These are phyloP conservation scores for Yamadazyma olivae DNA, from an alignment of 805 yeast species.

Conservation along the genomic window DNA sequence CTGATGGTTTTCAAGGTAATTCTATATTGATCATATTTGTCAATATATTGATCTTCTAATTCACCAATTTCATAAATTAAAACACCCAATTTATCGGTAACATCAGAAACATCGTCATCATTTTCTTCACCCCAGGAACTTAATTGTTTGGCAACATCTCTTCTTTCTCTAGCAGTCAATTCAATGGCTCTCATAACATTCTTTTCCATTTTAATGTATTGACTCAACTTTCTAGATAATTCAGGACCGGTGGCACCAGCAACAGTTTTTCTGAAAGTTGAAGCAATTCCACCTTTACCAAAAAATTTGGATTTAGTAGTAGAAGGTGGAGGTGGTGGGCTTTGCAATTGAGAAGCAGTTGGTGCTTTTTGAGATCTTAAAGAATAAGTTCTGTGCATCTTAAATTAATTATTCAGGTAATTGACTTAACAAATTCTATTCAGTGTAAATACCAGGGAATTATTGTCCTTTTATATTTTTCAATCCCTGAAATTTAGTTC, in stretches of 20 bases:
- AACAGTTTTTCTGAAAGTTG: conserved; percentile 62
- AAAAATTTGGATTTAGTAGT: conserved; percentile 87
- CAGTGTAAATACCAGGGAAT: too few relatives aligned
- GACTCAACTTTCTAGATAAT: conserved; percentile 68
- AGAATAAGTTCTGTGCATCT: conserved; percentile 98
- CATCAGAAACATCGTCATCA: conserved; percentile 82
- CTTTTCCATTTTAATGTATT: conserved; percentile 76
- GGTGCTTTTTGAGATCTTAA: conserved; percentile 95
- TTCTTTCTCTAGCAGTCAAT: conserved; percentile 71
- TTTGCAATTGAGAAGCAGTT: conserved; percentile 90
- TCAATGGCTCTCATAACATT: conserved; percentile 78
- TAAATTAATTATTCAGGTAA: conserved; percentile 10
- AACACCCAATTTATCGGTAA: conserved; percentile 85
- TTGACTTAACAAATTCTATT: too few relatives aligned
- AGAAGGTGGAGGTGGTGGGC: conserved; percentile 95
- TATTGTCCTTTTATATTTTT: too few relatives aligned
- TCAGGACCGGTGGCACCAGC: conserved; percentile 85
- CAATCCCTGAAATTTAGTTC: too few relatives aligned
- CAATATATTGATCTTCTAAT: conserved; percentile 83
- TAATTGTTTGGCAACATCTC: conserved; percentile 78
- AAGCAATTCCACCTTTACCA: conserved; percentile 71
- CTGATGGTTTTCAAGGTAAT: conserved; percentile 76
- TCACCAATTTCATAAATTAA: conserved; percentile 80
- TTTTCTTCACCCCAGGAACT: conserved; percentile 85
- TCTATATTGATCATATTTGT: conserved; percentile 83